A percentile compares a stretch with the other conserved stretches of the same genome.
These are phyloP conservation scores for Diaporthe australafricana DNA, from an alignment of 2,329 filamentous ascomycete species.

Conservation along the genomic window DNA sequence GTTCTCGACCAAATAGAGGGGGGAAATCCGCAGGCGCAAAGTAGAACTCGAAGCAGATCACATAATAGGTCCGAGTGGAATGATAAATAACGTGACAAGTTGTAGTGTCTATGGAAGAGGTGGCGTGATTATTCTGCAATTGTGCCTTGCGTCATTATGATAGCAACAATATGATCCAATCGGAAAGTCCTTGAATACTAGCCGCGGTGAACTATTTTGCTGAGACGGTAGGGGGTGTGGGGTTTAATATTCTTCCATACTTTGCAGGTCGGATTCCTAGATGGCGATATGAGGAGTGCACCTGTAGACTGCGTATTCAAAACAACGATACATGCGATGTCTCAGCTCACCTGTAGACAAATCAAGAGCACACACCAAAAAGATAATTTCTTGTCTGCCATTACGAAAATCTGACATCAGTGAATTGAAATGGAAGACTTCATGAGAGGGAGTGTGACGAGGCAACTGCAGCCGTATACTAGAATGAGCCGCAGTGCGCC, in stretches of 20 bases:
- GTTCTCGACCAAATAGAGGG: too few relatives aligned
- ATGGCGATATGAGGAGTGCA: slow-evolving; percentile 49
- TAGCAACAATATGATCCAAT: slow-evolving; percentile 47
- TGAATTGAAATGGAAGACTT: slow-evolving; percentile 51
- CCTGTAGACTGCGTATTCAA: slow-evolving; percentile 49
- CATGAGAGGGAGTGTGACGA: slow-evolving; percentile 49
- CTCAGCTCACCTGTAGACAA: slow-evolving; percentile 46
- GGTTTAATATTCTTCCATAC: slow-evolving; percentile 44
- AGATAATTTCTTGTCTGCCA: slow-evolving; percentile 55
- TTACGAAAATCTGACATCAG: slow-evolving; percentile 41
- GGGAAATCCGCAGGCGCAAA: too few relatives aligned
- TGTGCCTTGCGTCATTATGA: too few relatives aligned
- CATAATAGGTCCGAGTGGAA: too few relatives aligned
- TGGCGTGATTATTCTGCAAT: too few relatives aligned
- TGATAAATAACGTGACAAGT: too few relatives aligned
- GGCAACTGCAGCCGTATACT: slow-evolving; percentile 50
- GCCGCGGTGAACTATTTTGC: slow-evolving; percentile 45
- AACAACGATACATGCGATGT: slow-evolving; percentile 44
- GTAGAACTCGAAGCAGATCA: too few relatives aligned
- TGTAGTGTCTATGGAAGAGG: too few relatives aligned
- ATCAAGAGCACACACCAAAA: slow-evolving; percentile 50
- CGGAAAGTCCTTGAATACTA: slow-evolving; percentile 47
- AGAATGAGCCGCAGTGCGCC: slow-evolving; percentile 44
- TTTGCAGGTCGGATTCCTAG: slow-evolving; percentile 42
- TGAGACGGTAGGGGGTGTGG: too few relatives aligned